Evolutionary conservation across 768 basidiomycete species (phyloP).

Genomic region (Mycena pura): DNA sequence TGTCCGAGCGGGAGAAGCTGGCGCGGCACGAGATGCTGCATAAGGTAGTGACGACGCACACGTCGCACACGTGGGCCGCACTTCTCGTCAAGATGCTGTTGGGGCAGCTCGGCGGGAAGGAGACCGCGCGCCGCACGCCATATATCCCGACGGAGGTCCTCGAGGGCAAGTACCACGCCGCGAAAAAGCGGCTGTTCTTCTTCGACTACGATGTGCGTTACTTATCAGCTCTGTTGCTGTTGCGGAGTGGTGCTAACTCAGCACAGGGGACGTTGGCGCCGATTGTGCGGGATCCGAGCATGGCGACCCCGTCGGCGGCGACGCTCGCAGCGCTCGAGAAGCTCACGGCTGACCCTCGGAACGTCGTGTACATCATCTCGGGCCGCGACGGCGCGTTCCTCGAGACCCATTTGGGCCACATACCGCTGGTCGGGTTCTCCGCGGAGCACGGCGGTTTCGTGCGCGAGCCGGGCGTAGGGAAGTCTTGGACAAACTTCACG

Average conservation of each 20-base stretch:
- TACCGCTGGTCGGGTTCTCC: conserved; percentile 84
- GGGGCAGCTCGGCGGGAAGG: conserved; percentile 78
- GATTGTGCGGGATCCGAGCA: conserved; percentile 92
- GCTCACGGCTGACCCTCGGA: conserved; percentile 81
- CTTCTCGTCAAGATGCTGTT: conserved; percentile 89
- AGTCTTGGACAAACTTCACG: conserved; percentile 89
- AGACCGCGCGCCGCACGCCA: conserved; percentile 84
- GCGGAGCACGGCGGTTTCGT: conserved; percentile 98
- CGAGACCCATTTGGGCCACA: conserved; percentile 87
- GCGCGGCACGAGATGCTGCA: conserved; percentile 77
- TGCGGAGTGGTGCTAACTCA: background rate
- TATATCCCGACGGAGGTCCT: conserved; percentile 73
- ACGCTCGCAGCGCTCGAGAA: conserved; percentile 77
- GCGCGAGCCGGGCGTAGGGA: conserved; percentile 64
- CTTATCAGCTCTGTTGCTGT: conserved; percentile 8
- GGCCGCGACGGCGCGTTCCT: conserved; percentile 94
- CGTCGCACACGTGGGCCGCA: conserved; percentile 94
- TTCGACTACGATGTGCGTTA: conserved; percentile 92
- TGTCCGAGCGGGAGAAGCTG: conserved; percentile 79
- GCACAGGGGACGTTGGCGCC: conserved; percentile 91
- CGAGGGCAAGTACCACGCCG: conserved; percentile 63
- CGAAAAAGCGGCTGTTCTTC: conserved; percentile 86
- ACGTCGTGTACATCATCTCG: conserved; percentile 96
- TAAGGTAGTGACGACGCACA: conserved; percentile 89
- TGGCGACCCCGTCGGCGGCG: conserved; percentile 79